These are phyloP conservation scores for Kwoniella sp. DNA, from an alignment of 768 basidiomycete species.

Conservation along the genomic window DNA sequence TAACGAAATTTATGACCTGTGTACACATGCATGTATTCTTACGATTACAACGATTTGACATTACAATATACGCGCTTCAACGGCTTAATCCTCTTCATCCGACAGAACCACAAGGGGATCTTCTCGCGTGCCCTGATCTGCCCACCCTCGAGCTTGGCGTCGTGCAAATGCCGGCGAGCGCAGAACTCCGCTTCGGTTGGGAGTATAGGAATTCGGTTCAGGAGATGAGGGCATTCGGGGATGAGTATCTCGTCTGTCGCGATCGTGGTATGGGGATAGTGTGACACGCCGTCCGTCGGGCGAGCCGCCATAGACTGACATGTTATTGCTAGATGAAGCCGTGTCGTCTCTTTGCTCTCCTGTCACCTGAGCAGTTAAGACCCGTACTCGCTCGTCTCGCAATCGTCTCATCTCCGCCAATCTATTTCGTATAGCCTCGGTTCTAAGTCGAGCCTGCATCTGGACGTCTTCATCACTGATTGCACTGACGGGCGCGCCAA, in stretches of 20 bases:
- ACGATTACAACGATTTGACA: background rate
- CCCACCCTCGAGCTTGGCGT: constrained; percentile 33
- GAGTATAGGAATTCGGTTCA: background rate
- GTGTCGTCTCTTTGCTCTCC: background rate
- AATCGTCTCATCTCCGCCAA: constrained; percentile 29
- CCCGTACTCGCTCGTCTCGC: constrained; percentile 21
- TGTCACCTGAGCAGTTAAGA: constrained; percentile 10
- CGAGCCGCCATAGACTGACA: background rate
- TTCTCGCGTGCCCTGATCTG: constrained; percentile 30
- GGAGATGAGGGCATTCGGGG: background rate
- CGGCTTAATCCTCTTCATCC: constrained; percentile 27
- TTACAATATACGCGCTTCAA: background rate
- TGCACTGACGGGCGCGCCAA: constrained; percentile 35
- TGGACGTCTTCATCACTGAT: constrained; percentile 31
- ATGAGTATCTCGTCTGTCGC: background rate
- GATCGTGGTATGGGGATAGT: background rate
- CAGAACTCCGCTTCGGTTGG: background rate
- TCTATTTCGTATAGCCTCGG: constrained; percentile 7
- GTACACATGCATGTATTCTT: background rate
- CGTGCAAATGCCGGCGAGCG: constrained; percentile 19
- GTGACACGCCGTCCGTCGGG: background rate
- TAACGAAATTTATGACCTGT: background rate
- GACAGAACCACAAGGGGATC: constrained; percentile 34
- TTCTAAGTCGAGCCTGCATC: background rate
- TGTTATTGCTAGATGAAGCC: background rate